A percentile compares a stretch with the other conserved stretches of the same genome.
phyloP scores from a whole-genome alignment of 768 basidiomycete genomes.

The Auricularia auricula-judae region DNA sequence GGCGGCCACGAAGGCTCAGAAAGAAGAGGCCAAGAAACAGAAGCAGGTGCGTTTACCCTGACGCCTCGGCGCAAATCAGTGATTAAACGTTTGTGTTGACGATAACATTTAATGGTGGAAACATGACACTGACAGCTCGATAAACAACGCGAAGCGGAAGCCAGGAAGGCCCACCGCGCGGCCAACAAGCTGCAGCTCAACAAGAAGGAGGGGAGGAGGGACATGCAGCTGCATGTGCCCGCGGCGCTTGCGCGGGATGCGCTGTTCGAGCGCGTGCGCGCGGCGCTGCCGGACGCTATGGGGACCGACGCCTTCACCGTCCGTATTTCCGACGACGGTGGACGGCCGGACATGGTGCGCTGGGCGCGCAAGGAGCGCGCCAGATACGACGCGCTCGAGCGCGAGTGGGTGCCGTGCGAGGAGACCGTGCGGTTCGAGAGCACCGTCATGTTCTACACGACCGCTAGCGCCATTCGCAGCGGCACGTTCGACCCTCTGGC shows the following conservation, averaged over 20 bases:
- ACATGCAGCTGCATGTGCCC: not conserved
- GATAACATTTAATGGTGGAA: too few species aligned
- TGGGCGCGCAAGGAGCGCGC: not conserved
- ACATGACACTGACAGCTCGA: not conserved
- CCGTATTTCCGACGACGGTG: not conserved
- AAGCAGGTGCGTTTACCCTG: not conserved
- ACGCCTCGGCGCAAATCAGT: not conserved
- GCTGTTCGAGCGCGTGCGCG: not conserved
- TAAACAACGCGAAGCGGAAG: not conserved
- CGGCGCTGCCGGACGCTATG: not conserved
- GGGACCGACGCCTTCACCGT: not conserved
- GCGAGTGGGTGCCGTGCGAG: conserved; percentile 1
- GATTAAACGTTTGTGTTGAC: too few species aligned
- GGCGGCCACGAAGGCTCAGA: not conserved
- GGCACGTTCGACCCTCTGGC: not conserved
- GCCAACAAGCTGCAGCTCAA: conserved; percentile 1
- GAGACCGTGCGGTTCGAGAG: conserved; percentile 1
- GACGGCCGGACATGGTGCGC: not conserved
- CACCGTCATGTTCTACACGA: not conserved
- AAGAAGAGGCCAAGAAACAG: not conserved
- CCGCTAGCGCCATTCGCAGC: not conserved
- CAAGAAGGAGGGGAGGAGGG: not conserved
- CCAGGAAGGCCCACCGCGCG: not conserved
- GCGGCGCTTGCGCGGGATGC: not conserved
- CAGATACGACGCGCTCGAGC: not conserved